phyloP scores from a whole-genome alignment of 768 basidiomycete species.

The Termitomyces sp. region DNA sequence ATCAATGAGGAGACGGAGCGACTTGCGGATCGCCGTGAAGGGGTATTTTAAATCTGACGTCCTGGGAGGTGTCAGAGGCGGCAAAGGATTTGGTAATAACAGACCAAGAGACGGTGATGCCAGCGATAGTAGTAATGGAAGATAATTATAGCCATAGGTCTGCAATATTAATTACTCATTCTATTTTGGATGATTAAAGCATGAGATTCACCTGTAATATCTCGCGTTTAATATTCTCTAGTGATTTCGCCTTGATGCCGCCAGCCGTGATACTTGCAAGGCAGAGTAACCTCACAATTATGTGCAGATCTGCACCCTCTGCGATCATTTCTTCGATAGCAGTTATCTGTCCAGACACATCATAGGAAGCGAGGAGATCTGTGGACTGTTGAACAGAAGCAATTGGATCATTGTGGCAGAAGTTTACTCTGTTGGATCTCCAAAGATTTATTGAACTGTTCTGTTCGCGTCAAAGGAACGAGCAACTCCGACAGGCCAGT shows the following conservation, averaged over 20 bases:
- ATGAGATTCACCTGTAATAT: slow-evolving; percentile 60
- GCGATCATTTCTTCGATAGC: slow-evolving; percentile 89
- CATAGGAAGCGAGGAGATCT: slow-evolving; percentile 96
- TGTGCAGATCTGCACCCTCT: slow-evolving; percentile 77
- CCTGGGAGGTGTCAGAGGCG: slow-evolving; percentile 37
- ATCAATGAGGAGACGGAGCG: slow-evolving; percentile 88
- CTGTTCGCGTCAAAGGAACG: slow-evolving; percentile 76
- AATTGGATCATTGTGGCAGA: background rate
- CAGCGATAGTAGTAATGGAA: slow-evolving; percentile 63
- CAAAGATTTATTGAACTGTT: slow-evolving; percentile 84
- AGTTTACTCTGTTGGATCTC: slow-evolving; percentile 92
- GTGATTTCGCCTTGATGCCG: slow-evolving; percentile 78
- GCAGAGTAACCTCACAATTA: slow-evolving; percentile 75
- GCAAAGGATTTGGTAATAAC: slow-evolving; percentile 63
- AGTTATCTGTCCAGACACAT: slow-evolving; percentile 70
- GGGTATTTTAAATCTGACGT: slow-evolving; percentile 54
- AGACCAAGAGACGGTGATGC: slow-evolving; percentile 61
- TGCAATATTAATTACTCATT: slow-evolving; percentile 18
- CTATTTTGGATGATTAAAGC: slow-evolving; percentile 22
- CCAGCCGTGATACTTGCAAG: slow-evolving; percentile 80
- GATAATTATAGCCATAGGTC: slow-evolving; percentile 73
- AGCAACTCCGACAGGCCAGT: slow-evolving; percentile 92
- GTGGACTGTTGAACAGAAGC: slow-evolving; percentile 5
- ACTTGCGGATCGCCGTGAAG: slow-evolving; percentile 70
- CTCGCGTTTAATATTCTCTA: slow-evolving; percentile 89